Evolutionary conservation across 2,329 filamentous ascomycete genomes (phyloP).

Genomic region (Trichophyton benhamiae): DNA sequence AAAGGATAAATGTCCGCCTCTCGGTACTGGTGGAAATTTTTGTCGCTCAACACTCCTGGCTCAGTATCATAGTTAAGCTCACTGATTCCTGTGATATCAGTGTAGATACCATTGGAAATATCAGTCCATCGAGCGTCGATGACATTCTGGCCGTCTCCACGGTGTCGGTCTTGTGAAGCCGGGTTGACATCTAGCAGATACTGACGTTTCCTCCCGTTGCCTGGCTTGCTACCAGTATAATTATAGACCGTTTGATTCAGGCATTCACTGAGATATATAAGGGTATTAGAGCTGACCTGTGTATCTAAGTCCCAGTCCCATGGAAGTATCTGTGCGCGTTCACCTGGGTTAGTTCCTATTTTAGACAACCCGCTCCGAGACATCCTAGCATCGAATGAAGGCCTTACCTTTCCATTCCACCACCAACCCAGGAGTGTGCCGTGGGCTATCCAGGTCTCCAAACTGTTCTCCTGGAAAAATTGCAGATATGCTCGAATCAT

Average conservation of each 20-base stretch:
- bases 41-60: constrained; percentile 64
- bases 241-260: constrained; percentile 55
- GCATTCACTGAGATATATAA: constrained; percentile 51
- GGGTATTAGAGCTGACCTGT: constrained; percentile 57
- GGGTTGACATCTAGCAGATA: constrained; percentile 73
- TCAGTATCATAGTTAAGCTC: constrained; percentile 48
- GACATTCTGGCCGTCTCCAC: constrained; percentile 60
- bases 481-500: constrained; percentile 63
- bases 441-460: constrained; percentile 80
- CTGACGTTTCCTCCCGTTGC: constrained; percentile 34
- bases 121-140: constrained; percentile 82
- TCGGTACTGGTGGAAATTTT: constrained; percentile 63
- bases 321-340: constrained; percentile 64
- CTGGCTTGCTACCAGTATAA: constrained; percentile 27
- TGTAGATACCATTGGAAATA: constrained; percentile 59
- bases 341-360: constrained; percentile 47
- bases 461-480: constrained; percentile 49
- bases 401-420: constrained; percentile 59
- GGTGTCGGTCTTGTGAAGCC: constrained; percentile 47
- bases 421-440: constrained; percentile 78
- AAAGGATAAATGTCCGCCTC: constrained; percentile 64
- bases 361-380: too few relatives aligned
- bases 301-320: constrained; percentile 81
- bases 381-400: background rate
- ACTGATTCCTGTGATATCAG: constrained; percentile 68